These are phyloP conservation scores for Aspergillus steynii DNA, from an alignment of 495 filamentous ascomycete genomes.

Conservation along the genomic window DNA sequence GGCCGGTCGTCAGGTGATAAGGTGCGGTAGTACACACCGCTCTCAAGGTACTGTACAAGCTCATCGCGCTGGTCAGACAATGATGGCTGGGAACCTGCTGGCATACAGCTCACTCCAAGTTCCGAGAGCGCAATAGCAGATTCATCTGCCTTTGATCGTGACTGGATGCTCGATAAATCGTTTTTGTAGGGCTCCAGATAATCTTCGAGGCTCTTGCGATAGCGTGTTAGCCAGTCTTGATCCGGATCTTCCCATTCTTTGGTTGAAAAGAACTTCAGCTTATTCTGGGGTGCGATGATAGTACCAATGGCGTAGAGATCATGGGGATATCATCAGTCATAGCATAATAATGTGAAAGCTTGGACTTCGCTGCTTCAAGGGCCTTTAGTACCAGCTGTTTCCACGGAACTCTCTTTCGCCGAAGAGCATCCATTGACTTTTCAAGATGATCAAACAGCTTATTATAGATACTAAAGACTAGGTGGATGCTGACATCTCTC, in stretches of 20 bases:
- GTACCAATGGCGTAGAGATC: conserved; percentile 23
- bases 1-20: too few species aligned
- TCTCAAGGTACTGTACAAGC: not conserved
- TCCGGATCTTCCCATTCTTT: conserved; percentile 15
- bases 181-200: not conserved
- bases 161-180: not conserved
- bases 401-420: conserved; percentile 4
- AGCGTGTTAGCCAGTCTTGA: not conserved
- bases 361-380: conserved; percentile 2
- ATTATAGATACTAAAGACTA: too few species aligned
- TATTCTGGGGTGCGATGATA: conserved; percentile 19
- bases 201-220: not conserved
- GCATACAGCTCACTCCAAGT: not conserved
- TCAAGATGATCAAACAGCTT: conserved; percentile 8
- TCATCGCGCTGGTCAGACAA: not conserved
- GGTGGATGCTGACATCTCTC: conserved; percentile 16
- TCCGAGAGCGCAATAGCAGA: not conserved
- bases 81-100: not conserved
- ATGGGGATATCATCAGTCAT: conserved; percentile 11
- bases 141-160: not conserved
- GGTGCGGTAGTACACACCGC: not conserved
- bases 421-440: not conserved
- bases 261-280: conserved; percentile 25
- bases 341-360: conserved; percentile 17
- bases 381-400: conserved; percentile 16